Evolutionary conservation across 441 rosid genomes (phyloP).

Genomic region (Rhodomyrtus psidioides): DNA sequence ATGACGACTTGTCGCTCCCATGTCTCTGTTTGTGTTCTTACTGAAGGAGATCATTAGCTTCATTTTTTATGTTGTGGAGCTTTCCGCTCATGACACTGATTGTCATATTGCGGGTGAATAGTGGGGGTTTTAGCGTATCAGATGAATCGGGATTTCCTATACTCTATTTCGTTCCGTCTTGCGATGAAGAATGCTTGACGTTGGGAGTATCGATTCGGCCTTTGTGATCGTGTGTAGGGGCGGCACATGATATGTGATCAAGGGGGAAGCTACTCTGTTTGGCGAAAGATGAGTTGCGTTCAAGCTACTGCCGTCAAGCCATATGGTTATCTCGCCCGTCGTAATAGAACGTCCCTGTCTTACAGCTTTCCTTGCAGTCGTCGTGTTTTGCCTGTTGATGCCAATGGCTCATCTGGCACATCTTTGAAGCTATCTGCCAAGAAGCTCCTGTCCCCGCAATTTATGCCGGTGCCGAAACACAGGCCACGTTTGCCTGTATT

Average conservation of each 20-base stretch:
- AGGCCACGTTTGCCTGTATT: neutral
- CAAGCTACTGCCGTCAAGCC: constrained; percentile 29
- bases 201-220: neutral
- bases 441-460: constrained; percentile 5
- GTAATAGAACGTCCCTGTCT: neutral
- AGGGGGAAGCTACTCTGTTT: neutral
- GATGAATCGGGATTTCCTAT: neutral
- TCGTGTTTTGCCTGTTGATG: neutral
- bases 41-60: neutral
- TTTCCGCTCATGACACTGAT: neutral
- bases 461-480: constrained; percentile 9
- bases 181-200: neutral
- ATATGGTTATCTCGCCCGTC: neutral
- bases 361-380: neutral
- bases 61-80: neutral
- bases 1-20: neutral
- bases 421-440: constrained; percentile 16
- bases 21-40: neutral
- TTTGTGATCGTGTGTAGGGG: neutral
- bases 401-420: neutral
- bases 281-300: constrained; percentile 34
- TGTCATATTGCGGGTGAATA: neutral
- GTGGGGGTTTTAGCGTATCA: neutral
- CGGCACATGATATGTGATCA: neutral
- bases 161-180: neutral